A percentile compares a stretch with the other conserved stretches of the same genome.
These are phyloP conservation scores for Colletotrichum euphorbiae DNA, from an alignment of 2,329 filamentous ascomycete species.

Conservation along the genomic window DNA sequence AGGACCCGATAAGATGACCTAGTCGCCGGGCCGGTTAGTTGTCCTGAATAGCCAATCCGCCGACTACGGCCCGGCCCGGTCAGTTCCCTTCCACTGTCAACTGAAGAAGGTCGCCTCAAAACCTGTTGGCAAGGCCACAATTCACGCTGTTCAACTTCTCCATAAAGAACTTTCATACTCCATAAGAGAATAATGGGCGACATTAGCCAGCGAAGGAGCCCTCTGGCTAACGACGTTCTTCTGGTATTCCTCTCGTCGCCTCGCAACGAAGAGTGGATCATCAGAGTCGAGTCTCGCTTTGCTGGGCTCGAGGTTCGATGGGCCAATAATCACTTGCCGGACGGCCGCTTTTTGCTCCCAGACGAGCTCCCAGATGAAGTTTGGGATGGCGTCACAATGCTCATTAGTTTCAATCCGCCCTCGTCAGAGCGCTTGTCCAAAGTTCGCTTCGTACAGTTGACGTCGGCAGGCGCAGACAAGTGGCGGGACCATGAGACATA, in stretches of 20 bases:
- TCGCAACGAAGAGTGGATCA: constrained; percentile 50
- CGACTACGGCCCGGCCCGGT: constrained; percentile 2
- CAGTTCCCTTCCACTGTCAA: background rate
- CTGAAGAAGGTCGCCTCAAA: background rate
- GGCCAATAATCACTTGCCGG: constrained; percentile 41
- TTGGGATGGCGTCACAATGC: constrained; percentile 56
- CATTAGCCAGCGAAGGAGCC: background rate
- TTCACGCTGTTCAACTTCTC: background rate
- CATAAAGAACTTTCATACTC: background rate
- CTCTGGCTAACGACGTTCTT: constrained; percentile 53
- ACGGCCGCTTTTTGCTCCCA: constrained; percentile 39
- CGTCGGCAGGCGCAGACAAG: constrained; percentile 56
- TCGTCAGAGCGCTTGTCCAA: constrained; percentile 47
- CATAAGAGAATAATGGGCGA: constrained; percentile 19
- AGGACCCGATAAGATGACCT: background rate
- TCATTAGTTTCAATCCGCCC: constrained; percentile 50
- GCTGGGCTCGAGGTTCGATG: constrained; percentile 54
- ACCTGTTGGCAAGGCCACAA: background rate
- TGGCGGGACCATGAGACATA: constrained; percentile 53
- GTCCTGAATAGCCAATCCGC: background rate
- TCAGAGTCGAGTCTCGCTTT: constrained; percentile 47
- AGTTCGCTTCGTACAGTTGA: constrained; percentile 58
- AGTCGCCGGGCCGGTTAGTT: background rate
- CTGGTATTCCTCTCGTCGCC: constrained; percentile 51
- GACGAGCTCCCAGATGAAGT: constrained; percentile 47